Base-by-base conservation (phyloP, 2,329 filamentous ascomycete species). In the Monilinia aucupariae region DNA sequence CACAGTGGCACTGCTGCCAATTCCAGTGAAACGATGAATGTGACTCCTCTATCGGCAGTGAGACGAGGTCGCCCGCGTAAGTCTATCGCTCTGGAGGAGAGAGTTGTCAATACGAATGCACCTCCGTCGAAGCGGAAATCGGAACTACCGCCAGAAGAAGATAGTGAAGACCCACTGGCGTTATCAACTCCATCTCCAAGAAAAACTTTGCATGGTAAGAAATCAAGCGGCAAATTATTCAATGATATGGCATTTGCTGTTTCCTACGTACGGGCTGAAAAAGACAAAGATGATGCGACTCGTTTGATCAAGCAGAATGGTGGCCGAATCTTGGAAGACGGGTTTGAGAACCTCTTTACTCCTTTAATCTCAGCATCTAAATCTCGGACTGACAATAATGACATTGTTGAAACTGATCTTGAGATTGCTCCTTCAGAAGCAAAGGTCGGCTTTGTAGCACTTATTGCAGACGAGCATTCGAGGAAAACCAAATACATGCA, bases 401-500 rank as follows among this genome's bases (percentile, higher is more conserved):
- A 48, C 20, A 47, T 51, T 27, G 67, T 64, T 17, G 68, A 73
- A 22, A 62, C 65, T 1, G 71, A 75, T 3, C 76, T 94, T 22
- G 78, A 74, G 1, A 79, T 96, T 0, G 84, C 78, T 1, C 68
- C 78, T 13, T 74, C 78, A 27, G 82, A 82, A 27, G 71, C 77
- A 43, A 76, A 81, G 2, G 78, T 86, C 1, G 88, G 90, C 0
- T 97, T 99, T 72, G 86, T 90, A 0, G 92, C 91, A 4, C 78
- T 97, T 17, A 90, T 99, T 64, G 88, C 92, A 0, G 91, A 97
- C 71, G 84, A 85, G 5, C 89, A 96, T 74, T 94, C 90, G 8
- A 86, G 93, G 53, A 92, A 91, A 66, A 84, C 87, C 56, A 99
- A 97, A 74, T 97, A 94, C 74, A 90, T 97, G 81, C 92, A 97